Evolutionary conservation across 176 grass and related monocot species (phyloP).

Genomic region (Puccinellia tenuiflora): DNA sequence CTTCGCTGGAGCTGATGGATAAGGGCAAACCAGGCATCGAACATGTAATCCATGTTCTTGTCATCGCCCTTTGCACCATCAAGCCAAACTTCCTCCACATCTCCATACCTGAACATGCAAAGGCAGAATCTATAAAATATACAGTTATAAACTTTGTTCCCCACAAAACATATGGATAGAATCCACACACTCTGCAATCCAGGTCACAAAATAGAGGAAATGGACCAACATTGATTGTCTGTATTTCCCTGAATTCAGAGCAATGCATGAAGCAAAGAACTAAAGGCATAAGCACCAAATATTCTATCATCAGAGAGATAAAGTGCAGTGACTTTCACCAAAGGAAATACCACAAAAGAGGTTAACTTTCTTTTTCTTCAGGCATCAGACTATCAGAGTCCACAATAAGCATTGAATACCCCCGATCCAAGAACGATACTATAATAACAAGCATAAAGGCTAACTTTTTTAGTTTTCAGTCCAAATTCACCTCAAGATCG

Average conservation of each 20-base stretch:
- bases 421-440: not conserved
- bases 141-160: not conserved
- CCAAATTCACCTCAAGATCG: constrained; percentile 11
- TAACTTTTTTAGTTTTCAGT: not conserved
- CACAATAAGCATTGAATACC: not conserved
- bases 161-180: not conserved
- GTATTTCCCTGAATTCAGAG: not conserved
- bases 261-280: not conserved
- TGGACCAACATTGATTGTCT: not conserved
- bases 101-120: constrained; percentile 64
- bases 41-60: constrained; percentile 67
- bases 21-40: constrained; percentile 74
- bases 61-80: constrained; percentile 79
- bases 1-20: constrained; percentile 84
- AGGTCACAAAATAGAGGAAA: not conserved
- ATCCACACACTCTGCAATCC: not conserved
- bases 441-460: not conserved
- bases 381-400: not conserved
- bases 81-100: constrained; percentile 81
- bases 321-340: not conserved
- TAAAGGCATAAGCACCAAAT: not conserved
- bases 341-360: not conserved
- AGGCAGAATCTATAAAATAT: not conserved
- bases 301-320: not conserved
- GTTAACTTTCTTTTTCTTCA: not conserved